Percentiles rank a stretch among this genome's conserved stretches.
phyloP scores from a whole-genome alignment of 495 filamentous ascomycete genomes.

The Aspergillus wentii region DNA sequence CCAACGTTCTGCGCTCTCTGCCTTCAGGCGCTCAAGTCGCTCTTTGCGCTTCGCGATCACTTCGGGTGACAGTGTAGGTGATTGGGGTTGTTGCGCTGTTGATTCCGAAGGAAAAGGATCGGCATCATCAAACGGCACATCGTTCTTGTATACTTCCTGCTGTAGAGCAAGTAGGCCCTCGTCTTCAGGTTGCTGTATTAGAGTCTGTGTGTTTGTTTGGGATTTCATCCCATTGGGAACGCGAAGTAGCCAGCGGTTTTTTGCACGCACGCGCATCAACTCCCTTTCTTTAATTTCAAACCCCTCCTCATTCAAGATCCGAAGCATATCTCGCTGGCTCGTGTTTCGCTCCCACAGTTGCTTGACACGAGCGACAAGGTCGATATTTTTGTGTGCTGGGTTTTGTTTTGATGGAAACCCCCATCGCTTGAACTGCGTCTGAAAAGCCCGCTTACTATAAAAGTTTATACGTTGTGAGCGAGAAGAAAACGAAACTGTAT shows the following conservation, averaged over 20 bases:
- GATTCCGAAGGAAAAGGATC: conserved; percentile 17
- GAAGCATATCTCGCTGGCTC: conserved; percentile 66
- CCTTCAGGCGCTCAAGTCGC: conserved; percentile 51
- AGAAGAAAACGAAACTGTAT: not conserved
- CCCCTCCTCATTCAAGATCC: conserved; percentile 63
- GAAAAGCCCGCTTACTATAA: conserved; percentile 65
- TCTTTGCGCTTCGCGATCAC: conserved; percentile 52
- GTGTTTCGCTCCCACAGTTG: conserved; percentile 74
- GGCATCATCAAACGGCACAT: conserved; percentile 19
- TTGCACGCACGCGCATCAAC: conserved; percentile 59
- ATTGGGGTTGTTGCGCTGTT: conserved; percentile 14
- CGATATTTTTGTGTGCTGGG: conserved; percentile 60
- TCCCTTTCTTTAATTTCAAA: conserved; percentile 67
- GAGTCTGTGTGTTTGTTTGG: conserved; percentile 16
- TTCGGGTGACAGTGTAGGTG: conserved; percentile 45
- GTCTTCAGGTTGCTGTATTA: conserved; percentile 27
- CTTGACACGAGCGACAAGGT: conserved; percentile 60
- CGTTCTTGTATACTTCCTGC: conserved; percentile 37
- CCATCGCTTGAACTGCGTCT: conserved; percentile 73
- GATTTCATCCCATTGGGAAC: conserved; percentile 53
- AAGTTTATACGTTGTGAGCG: conserved; percentile 1
- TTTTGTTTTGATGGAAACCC: conserved; percentile 70
- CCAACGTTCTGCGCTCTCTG: conserved; percentile 61
- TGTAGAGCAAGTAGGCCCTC: conserved; percentile 37
- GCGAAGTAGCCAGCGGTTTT: conserved; percentile 60